phyloP scores from a whole-genome alignment of 495 filamentous ascomycete genomes.

The Penicillium canariense region DNA sequence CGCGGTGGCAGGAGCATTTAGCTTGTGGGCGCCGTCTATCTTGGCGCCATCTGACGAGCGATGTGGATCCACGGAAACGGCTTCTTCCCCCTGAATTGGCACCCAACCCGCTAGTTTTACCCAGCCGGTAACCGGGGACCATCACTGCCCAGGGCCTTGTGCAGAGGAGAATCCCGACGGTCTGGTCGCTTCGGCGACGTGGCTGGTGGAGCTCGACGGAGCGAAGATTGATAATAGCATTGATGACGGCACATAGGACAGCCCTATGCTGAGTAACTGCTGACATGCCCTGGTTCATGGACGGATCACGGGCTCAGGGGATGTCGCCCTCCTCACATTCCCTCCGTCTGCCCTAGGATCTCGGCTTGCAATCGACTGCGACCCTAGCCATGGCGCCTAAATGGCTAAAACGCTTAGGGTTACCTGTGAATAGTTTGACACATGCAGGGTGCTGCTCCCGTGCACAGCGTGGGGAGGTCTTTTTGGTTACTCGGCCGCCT shows the following conservation, averaged over 20 bases:
- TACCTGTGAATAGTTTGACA: background rate
- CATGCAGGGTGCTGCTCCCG: background rate
- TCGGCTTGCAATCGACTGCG: background rate
- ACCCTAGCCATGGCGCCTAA: background rate
- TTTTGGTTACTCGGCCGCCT: background rate
- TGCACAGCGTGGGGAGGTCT: background rate
- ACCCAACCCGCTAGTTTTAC: slow-evolving; percentile 2
- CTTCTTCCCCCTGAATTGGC: slow-evolving; percentile 4
- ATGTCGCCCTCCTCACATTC: no score
- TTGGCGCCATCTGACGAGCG: background rate
- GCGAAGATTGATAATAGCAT: no score
- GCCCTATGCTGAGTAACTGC: no score
- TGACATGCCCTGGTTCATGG: no score
- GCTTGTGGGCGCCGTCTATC: background rate
- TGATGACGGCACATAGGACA: no score
- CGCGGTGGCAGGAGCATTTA: slow-evolving; percentile 1
- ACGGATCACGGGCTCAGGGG: no score
- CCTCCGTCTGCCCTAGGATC: no score
- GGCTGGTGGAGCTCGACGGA: no score
- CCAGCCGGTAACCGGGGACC: background rate
- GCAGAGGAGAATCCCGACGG: background rate
- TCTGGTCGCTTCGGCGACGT: no score
- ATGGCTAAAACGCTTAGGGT: no score
- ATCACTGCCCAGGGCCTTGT: background rate
- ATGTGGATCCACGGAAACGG: slow-evolving; percentile 8